A percentile compares a stretch with the other conserved stretches of the same genome.
phyloP scores from a whole-genome alignment of 2,329 filamentous ascomycete species.

The Botryotinia convoluta region DNA sequence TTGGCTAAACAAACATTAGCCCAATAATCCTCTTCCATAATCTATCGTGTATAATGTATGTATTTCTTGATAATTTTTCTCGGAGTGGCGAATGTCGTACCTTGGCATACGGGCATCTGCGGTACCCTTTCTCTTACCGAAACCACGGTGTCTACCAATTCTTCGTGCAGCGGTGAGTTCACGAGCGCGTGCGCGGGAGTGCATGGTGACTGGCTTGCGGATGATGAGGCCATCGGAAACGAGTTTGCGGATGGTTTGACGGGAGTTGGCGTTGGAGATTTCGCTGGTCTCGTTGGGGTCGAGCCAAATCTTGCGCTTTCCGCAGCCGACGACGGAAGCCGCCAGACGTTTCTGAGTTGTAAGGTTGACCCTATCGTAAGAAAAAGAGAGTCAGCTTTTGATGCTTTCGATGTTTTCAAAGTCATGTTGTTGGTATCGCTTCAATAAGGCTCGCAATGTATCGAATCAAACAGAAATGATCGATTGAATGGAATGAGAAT shows the following conservation, averaged over 20 bases:
- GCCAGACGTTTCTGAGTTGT: constrained; percentile 99
- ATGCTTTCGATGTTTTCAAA: constrained; percentile 20
- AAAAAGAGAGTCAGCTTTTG: constrained; percentile 31
- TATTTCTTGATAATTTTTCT: constrained; percentile 23
- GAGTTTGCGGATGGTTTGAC: constrained; percentile 99
- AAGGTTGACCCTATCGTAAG: constrained; percentile 86
- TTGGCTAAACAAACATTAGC: constrained; percentile 60
- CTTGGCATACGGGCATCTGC: constrained; percentile 98
- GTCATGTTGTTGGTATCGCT: constrained; percentile 12
- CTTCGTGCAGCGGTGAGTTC: constrained; percentile 92
- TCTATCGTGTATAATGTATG: constrained; percentile 12
- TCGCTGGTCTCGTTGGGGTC: constrained; percentile 99
- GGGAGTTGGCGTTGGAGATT: constrained; percentile 99
- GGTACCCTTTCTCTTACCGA: constrained; percentile 99
- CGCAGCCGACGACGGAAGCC: constrained; percentile 96
- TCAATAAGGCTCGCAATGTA: background rate
- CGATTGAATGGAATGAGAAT: constrained; percentile 15
- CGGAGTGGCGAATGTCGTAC: constrained; percentile 51
- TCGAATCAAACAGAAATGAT: constrained; percentile 10
- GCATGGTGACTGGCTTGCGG: constrained; percentile 99
- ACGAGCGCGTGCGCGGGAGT: constrained; percentile 95
- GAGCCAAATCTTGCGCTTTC: constrained; percentile 99
- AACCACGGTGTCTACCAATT: constrained; percentile 96
- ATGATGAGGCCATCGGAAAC: constrained; percentile 99
- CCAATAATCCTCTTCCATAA: constrained; percentile 31